Evolutionary conservation across 1,284 basidiomycete genomes (phyloP).

Genomic region (Apiotrichum gamsii): DNA sequence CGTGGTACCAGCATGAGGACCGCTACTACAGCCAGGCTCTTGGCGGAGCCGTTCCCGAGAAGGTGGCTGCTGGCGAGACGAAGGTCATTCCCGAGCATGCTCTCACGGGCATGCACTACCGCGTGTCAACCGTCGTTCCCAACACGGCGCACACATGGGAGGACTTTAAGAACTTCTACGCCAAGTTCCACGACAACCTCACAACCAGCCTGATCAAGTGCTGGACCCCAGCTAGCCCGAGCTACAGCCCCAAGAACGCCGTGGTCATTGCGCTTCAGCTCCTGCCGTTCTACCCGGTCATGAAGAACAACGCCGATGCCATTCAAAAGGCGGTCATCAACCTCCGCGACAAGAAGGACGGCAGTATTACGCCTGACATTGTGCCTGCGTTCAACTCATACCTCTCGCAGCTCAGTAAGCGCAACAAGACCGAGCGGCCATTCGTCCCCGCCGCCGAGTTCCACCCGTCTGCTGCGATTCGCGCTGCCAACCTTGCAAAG

Average conservation of each 20-base stretch:
- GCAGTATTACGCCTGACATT: constrained; percentile 30
- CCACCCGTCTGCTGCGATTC: constrained; percentile 14
- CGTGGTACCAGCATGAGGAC: constrained; percentile 67
- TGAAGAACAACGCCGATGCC: constrained; percentile 51
- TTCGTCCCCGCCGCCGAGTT: constrained; percentile 24
- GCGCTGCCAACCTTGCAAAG: constrained; percentile 6
- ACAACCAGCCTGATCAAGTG: constrained; percentile 21
- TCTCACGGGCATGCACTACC: constrained; percentile 57
- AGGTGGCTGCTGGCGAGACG: not conserved
- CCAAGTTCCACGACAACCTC: constrained; percentile 76
- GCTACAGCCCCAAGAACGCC: constrained; percentile 77
- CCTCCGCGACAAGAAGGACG: constrained; percentile 59
- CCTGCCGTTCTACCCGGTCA: constrained; percentile 74
- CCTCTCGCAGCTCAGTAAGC: constrained; percentile 26
- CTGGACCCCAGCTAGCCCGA: constrained; percentile 52
- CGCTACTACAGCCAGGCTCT: constrained; percentile 49
- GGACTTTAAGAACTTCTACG: constrained; percentile 63
- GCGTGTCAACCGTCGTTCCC: constrained; percentile 48
- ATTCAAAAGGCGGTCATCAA: constrained; percentile 63
- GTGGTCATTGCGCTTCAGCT: constrained; percentile 85
- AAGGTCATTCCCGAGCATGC: constrained; percentile 22
- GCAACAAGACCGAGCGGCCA: constrained; percentile 22
- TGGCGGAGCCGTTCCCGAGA: constrained; percentile 25
- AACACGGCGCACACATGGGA: constrained; percentile 57
- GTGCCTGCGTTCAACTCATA: constrained; percentile 30